A percentile compares a stretch with the other conserved stretches of the same genome.
These are phyloP conservation scores for Aristolochia contorta DNA, from an alignment of 164 flowering plant species.

Conservation along the genomic window DNA sequence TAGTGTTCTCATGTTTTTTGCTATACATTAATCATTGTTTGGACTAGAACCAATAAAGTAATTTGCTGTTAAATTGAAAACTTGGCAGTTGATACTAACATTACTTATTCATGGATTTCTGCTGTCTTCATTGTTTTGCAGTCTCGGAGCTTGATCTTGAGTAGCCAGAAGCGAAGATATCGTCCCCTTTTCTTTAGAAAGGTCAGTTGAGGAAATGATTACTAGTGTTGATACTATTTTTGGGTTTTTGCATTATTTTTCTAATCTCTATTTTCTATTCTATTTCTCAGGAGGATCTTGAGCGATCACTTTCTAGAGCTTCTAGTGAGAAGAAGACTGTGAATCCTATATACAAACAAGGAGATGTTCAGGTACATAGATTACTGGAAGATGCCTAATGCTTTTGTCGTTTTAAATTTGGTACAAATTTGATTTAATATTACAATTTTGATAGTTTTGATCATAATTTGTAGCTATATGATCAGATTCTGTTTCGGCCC, in stretches of 20 bases:
- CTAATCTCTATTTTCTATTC: not conserved
- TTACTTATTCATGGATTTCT: too few relatives aligned
- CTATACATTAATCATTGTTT: too few relatives aligned
- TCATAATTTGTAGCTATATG: too few relatives aligned
- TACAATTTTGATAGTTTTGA: too few relatives aligned
- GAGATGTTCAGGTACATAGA: slow-evolving; percentile 61
- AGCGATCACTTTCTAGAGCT: slow-evolving; percentile 58
- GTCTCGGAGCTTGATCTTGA: slow-evolving; percentile 74
- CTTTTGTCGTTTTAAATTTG: not conserved
- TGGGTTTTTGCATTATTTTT: not conserved
- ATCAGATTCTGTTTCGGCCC: too few relatives aligned
- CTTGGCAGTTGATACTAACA: too few relatives aligned
- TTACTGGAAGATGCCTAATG: not conserved
- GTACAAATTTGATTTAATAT: too few relatives aligned
- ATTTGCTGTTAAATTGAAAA: too few relatives aligned
- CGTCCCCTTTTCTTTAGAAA: slow-evolving; percentile 87
- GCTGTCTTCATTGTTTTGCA: slow-evolving; percentile 18
- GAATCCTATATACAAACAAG: slow-evolving; percentile 56
- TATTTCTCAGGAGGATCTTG: slow-evolving; percentile 70
- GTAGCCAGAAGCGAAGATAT: slow-evolving; percentile 54
- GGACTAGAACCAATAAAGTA: too few relatives aligned
- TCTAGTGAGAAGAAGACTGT: slow-evolving; percentile 38
- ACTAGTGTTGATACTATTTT: not conserved
- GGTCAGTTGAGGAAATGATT: slow-evolving; percentile 32
- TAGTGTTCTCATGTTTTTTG: too few relatives aligned